Evolutionary conservation across 305 asterid genomes (phyloP).

Genomic region (Fraxinus albicans): DNA sequence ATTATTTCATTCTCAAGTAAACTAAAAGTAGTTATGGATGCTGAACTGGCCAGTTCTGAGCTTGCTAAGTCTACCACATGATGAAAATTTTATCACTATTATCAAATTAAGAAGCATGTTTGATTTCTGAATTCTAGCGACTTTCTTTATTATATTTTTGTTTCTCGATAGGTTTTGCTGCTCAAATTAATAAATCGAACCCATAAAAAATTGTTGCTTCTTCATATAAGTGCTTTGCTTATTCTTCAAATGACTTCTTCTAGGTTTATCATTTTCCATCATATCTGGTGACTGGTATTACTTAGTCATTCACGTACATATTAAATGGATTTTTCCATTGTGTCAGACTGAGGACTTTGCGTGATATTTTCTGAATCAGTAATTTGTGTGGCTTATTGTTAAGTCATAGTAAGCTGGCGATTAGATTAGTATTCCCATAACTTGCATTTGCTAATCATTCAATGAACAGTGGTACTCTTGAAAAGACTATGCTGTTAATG

Average conservation of each 20-base stretch:
- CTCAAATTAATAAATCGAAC: background rate
- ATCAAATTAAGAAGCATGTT: background rate
- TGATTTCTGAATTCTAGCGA: background rate
- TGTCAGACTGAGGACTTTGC: background rate
- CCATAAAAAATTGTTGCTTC: background rate
- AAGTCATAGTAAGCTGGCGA: slow-evolving; percentile 1
- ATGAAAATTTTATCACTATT: background rate
- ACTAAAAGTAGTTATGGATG: background rate
- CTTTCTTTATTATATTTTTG: background rate
- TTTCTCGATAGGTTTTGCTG: background rate
- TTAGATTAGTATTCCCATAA: background rate
- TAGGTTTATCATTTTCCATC: background rate
- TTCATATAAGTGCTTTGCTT: background rate
- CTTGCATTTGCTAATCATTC: background rate
- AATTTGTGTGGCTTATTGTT: background rate
- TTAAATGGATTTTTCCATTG: background rate
- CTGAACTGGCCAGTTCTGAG: background rate
- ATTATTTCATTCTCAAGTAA: background rate
- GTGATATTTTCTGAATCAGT: background rate
- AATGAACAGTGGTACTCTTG: background rate
- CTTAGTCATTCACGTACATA: background rate
- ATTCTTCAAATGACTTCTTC: background rate
- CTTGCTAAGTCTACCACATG: background rate
- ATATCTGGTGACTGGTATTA: background rate
- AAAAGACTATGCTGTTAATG: background rate